A percentile compares a stretch with the other conserved stretches of the same genome.
These are phyloP conservation scores for Talaromyces albobiverticillius DNA, from an alignment of 2,329 filamentous ascomycete species.

Conservation along the genomic window DNA sequence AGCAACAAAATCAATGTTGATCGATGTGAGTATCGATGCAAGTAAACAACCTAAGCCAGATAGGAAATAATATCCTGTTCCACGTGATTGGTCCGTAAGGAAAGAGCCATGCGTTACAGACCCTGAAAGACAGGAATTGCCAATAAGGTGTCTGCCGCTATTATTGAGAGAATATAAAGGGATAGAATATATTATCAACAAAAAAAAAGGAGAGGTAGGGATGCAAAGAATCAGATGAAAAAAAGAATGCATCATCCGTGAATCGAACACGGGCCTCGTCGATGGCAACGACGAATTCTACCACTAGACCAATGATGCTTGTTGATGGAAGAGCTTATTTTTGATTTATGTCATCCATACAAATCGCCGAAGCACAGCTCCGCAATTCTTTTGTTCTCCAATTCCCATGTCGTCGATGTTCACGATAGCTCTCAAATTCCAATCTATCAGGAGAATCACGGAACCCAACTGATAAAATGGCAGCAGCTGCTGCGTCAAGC, in stretches of 20 bases:
- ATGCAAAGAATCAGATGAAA: not conserved
- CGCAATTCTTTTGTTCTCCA: not conserved
- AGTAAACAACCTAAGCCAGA: not conserved
- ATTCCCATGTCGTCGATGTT: not conserved
- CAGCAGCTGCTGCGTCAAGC: conserved; percentile 28
- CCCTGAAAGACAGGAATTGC: too few species aligned
- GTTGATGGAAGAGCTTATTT: conserved; percentile 1
- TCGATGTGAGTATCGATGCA: not conserved
- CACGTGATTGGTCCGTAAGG: not conserved
- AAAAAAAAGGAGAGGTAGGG: too few species aligned
- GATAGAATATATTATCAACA: too few species aligned
- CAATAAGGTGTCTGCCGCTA: too few species aligned
- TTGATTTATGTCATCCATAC: too few species aligned
- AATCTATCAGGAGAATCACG: not conserved
- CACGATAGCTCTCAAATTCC: not conserved
- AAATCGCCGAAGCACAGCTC: not conserved
- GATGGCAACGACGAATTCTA: conserved; percentile 47
- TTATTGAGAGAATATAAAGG: too few species aligned
- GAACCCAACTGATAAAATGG: conserved; percentile 27
- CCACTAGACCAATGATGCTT: conserved; percentile 45
- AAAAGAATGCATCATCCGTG: conserved; percentile 41
- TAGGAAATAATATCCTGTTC: not conserved
- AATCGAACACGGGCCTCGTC: conserved; percentile 48
- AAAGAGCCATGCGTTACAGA: not conserved
- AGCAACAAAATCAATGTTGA: too few species aligned